Conservation (phyloP, 2,329 filamentous ascomycete genomes). For the Balansia obtecta region DNA sequence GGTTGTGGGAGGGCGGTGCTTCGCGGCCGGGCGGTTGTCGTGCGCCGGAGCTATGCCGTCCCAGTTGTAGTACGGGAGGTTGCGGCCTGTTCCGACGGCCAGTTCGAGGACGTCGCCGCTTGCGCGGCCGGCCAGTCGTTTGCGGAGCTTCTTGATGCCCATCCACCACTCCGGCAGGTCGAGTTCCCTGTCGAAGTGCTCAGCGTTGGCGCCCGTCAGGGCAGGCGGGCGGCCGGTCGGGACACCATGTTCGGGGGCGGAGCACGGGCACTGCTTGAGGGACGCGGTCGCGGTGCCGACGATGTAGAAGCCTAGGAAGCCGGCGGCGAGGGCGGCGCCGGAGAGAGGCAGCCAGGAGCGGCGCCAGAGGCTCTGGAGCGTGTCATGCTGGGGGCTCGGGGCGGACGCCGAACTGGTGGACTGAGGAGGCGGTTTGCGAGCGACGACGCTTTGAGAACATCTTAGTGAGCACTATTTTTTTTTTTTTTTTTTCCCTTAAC, state of each 20-base stretch:
- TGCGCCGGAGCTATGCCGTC: slow-evolving; percentile 19
- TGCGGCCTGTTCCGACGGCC: slow-evolving; percentile 50
- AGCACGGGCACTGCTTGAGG: slow-evolving; percentile 15
- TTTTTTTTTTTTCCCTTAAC: too few relatives aligned
- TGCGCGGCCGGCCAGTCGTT: slow-evolving; percentile 33
- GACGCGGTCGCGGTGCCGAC: slow-evolving; percentile 26
- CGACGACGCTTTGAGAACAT: neutral
- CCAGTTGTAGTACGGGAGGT: slow-evolving; percentile 48
- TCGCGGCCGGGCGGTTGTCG: neutral
- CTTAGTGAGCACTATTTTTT: neutral
- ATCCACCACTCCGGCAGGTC: slow-evolving; percentile 44
- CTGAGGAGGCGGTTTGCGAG: neutral
- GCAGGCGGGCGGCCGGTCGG: slow-evolving; percentile 38
- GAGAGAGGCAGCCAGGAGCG: slow-evolving; percentile 31
- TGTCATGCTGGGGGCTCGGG: slow-evolving; percentile 16
- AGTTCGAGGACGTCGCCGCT: slow-evolving; percentile 49
- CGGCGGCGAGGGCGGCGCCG: slow-evolving; percentile 32
- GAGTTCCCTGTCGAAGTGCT: slow-evolving; percentile 45
- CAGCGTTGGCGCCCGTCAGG: slow-evolving; percentile 33
- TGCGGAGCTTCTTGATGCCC: slow-evolving; percentile 40
- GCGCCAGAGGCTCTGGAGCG: slow-evolving; percentile 23
- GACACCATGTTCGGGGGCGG: slow-evolving; percentile 20
- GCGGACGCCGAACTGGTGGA: slow-evolving; percentile 6
- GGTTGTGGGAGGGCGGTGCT: neutral
- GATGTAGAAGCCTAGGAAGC: slow-evolving; percentile 35